Base-by-base conservation (phyloP, 345 rosid genomes). In the Gossypium bickii region DNA sequence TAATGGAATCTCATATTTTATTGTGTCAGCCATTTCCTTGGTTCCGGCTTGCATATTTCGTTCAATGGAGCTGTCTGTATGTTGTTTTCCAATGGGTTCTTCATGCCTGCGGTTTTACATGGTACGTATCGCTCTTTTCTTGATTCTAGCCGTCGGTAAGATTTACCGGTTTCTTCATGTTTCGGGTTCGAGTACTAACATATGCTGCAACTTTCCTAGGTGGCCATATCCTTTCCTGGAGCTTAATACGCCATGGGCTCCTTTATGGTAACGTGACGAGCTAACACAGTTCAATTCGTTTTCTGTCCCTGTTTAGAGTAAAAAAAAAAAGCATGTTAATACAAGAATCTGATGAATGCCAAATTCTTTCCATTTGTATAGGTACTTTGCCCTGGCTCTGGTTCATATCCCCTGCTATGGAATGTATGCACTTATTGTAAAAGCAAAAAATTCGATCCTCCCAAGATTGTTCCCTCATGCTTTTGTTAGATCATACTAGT, bases 161-260 rank as follows among this genome's bases (percentile, higher is more conserved):
- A n/a, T 44, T 6, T 1, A 11, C 12, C 9, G 2, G 34, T 27
- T 57, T 34, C 51, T 5, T 24, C 38, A 17, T 29, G 18, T 56
- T 70, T 24, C n/a, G 16, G 38, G 43, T 51, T 53, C 56, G 74
- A 58, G 25, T 49, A 41, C 20, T 77, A 47, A 78, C 74, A 44
- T 44, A 12, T 51, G 25, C 22, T 60, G 62, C 3, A 12, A 15
- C 34, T 45, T 22, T 71, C 27, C 25, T 81, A 94, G 97, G 98
- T 95, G 98, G 98, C 98, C 96, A 24, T 95, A 95, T 70, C 90
- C 93, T 12, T 95, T 95, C 82, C 85, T 95, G 8, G 88, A 87
- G 84, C 92, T 91, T 4, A 71, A 90, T 34, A 70, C 74, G 0
- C 82, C 97, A 15, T 86, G 84, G 90, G 94, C 94, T 77, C 92